Percentiles rank a stretch among this genome's conserved stretches.
Evolutionary conservation across 108 stramenopile genomes (phyloP).

Genomic region (Mediolabrus comicus): DNA sequence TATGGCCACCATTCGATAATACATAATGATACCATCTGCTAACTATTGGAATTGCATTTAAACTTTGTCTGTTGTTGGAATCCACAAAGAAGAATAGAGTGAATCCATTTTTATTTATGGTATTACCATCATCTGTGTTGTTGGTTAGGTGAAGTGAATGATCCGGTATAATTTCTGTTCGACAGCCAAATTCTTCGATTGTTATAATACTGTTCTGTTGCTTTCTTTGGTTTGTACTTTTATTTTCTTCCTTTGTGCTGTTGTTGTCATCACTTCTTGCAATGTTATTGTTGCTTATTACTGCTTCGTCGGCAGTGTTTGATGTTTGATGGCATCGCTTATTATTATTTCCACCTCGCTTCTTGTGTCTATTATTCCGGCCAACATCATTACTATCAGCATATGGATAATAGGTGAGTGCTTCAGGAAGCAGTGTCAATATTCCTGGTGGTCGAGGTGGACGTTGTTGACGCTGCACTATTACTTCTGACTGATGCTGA

Average conservation of each 20-base stretch:
- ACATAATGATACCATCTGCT: conserved; percentile 40
- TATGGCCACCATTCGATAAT: background rate
- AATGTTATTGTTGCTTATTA: too few species aligned
- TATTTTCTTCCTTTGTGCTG: too few species aligned
- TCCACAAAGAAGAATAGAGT: conserved; percentile 42
- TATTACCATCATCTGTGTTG: background rate
- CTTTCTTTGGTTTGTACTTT: too few species aligned
- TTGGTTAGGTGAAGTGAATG: background rate
- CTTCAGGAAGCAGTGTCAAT: conserved; percentile 16
- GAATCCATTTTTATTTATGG: conserved; percentile 1
- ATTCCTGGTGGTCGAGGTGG: conserved; percentile 8
- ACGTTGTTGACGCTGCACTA: too few species aligned
- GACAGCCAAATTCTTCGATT: background rate
- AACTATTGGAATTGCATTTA: conserved; percentile 25
- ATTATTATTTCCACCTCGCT: background rate
- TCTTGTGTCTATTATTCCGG: background rate
- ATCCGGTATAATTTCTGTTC: background rate
- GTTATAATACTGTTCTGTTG: background rate
- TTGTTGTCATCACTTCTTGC: too few species aligned
- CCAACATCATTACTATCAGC: background rate
- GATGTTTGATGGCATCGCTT: too few species aligned
- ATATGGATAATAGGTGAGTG: conserved; percentile 19
- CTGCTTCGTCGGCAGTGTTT: too few species aligned
- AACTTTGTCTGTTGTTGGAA: conserved; percentile 38
- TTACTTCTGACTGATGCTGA: too few species aligned